A percentile compares a stretch with the other conserved stretches of the same genome.
These are phyloP conservation scores for Curvularia spicifera DNA, from an alignment of 2,329 filamentous ascomycete species.

Conservation along the genomic window DNA sequence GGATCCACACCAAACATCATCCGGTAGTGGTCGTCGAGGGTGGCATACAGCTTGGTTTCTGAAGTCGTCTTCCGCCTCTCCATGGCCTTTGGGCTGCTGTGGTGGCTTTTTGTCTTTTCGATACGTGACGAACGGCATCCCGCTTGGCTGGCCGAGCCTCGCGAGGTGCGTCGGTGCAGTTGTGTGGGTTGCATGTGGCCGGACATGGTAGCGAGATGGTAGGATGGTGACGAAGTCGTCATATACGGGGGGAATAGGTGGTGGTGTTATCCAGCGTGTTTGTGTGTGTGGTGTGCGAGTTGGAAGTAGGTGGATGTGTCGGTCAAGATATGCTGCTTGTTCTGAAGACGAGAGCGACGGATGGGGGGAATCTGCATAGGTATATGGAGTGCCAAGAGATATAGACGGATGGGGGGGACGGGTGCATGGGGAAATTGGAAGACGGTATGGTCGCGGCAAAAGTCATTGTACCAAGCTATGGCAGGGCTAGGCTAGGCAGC, in stretches of 20 bases:
- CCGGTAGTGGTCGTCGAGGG: conserved; percentile 50
- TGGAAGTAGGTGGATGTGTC: conserved; percentile 23
- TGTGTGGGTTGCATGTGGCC: conserved; percentile 37
- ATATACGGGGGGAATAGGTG: conserved; percentile 5
- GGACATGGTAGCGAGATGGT: conserved; percentile 33
- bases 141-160: conserved; percentile 40
- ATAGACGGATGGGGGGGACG: conserved; percentile 43
- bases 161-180: conserved; percentile 40
- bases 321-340: conserved; percentile 27
- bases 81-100: conserved; percentile 47
- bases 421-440: conserved; percentile 41
- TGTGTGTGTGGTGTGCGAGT: conserved; percentile 1
- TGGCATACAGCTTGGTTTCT: conserved; percentile 48
- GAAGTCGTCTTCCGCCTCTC: conserved; percentile 50
- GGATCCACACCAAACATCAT: conserved; percentile 50
- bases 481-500: conserved; percentile 38
- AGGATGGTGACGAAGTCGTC: conserved; percentile 23
- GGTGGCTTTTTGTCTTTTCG: conserved; percentile 50
- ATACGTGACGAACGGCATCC: conserved; percentile 43
- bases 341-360: conserved; percentile 20
- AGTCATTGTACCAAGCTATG: conserved; percentile 40
- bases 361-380: conserved; percentile 38
- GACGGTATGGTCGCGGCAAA: conserved; percentile 38
- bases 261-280: conserved; percentile 18
- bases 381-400: conserved; percentile 50